These are phyloP conservation scores for Suillus placidus DNA, from an alignment of 768 basidiomycete species.

Conservation along the genomic window DNA sequence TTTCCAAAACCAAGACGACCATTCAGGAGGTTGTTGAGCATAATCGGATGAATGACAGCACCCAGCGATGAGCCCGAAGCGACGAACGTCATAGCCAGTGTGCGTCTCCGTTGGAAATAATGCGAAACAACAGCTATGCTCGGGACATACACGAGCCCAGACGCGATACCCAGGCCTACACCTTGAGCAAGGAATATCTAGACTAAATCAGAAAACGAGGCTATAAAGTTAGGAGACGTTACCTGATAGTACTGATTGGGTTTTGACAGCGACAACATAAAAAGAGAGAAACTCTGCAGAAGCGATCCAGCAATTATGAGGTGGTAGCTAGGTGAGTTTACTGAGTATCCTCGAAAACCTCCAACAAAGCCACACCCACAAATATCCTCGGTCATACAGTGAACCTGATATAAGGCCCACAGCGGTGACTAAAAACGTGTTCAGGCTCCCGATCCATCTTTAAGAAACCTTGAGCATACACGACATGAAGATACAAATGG, in stretches of 20 bases:
- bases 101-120: slow-evolving; percentile 41
- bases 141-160: slow-evolving; percentile 48
- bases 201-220: not conserved
- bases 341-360: not conserved
- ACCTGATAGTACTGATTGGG: slow-evolving; percentile 43
- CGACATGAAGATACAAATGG: not conserved
- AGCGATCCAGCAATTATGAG: slow-evolving; percentile 48
- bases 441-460: slow-evolving; percentile 52
- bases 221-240: not conserved
- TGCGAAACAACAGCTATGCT: slow-evolving; percentile 42
- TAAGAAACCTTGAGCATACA: slow-evolving; percentile 9
- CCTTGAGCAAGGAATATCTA: slow-evolving; percentile 28
- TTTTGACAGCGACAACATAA: slow-evolving; percentile 47
- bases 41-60: slow-evolving; percentile 21
- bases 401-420: slow-evolving; percentile 50
- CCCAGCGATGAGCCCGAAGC: slow-evolving; percentile 37
- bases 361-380: slow-evolving; percentile 34
- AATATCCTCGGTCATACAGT: slow-evolving; percentile 55
- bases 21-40: slow-evolving; percentile 27
- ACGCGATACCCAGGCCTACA: slow-evolving; percentile 42
- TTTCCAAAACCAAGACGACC: slow-evolving; percentile 35
- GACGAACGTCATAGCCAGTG: slow-evolving; percentile 42
- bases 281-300: slow-evolving; percentile 44
- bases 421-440: slow-evolving; percentile 47
- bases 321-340: slow-evolving; percentile 37